Evolutionary conservation across 2,329 filamentous ascomycete genomes (phyloP).

Genomic region (Exophiala dermatitidis): DNA sequence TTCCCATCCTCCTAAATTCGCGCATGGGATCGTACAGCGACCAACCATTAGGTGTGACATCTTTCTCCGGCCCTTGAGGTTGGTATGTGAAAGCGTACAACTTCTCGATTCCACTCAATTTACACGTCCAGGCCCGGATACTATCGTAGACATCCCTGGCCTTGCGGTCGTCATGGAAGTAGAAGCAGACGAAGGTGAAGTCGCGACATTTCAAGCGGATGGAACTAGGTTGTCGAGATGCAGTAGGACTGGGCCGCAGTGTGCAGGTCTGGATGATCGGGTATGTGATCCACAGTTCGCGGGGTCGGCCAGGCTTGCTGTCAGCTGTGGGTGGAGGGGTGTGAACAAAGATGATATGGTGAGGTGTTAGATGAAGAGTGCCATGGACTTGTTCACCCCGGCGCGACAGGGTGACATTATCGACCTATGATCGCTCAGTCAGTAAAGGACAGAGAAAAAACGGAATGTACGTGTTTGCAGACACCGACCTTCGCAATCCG

Average conservation of each 20-base stretch:
- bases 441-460: slow-evolving; percentile 1
- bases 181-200: slow-evolving; percentile 89
- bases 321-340: slow-evolving; percentile 40
- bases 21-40: slow-evolving; percentile 73
- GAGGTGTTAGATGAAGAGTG: slow-evolving; percentile 55
- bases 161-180: slow-evolving; percentile 63
- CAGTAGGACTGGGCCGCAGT: slow-evolving; percentile 64
- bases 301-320: slow-evolving; percentile 38
- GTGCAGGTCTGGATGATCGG: slow-evolving; percentile 80
- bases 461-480: not conserved
- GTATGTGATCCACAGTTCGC: slow-evolving; percentile 89
- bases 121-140: slow-evolving; percentile 73
- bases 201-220: slow-evolving; percentile 86
- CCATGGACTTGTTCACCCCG: slow-evolving; percentile 51
- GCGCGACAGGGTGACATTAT: slow-evolving; percentile 53
- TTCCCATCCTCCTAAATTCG: slow-evolving; percentile 82
- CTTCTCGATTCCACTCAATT: slow-evolving; percentile 73
- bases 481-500: slow-evolving; percentile 26
- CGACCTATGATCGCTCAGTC: slow-evolving; percentile 34
- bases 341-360: slow-evolving; percentile 60
- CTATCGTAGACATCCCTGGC: slow-evolving; percentile 83
- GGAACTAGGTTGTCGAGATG: slow-evolving; percentile 65
- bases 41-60: slow-evolving; percentile 63
- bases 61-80: slow-evolving; percentile 61
- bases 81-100: slow-evolving; percentile 85